Percentiles rank a stretch among this genome's conserved stretches.
Conservation (phyloP, 257 asterid genomes). For the Nicotiana tomentosiformis region DNA sequence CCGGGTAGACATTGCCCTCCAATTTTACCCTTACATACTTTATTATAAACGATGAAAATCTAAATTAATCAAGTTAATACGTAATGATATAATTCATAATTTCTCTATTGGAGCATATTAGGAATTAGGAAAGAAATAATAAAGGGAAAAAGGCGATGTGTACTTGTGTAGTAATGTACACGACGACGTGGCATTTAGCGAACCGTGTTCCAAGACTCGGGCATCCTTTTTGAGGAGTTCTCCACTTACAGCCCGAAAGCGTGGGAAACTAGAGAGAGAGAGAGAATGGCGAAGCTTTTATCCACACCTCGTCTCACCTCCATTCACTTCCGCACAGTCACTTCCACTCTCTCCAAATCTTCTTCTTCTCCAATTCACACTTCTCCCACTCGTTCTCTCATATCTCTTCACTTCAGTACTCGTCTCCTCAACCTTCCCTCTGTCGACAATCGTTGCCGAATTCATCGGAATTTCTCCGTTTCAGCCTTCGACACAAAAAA, state of each 20-base stretch:
- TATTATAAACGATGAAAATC: too few relatives aligned
- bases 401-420: background rate
- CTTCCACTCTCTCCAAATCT: conserved; percentile 25
- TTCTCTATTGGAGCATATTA: too few relatives aligned
- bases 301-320: conserved; percentile 32
- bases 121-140: background rate
- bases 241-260: background rate
- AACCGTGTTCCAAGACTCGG: conserved; percentile 4
- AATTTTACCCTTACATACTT: too few relatives aligned
- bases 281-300: conserved; percentile 30
- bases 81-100: too few relatives aligned
- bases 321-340: conserved; percentile 38
- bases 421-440: background rate
- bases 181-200: conserved; percentile 20
- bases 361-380: conserved; percentile 12
- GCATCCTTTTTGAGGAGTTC: background rate
- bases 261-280: background rate
- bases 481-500: conserved; percentile 51
- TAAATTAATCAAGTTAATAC: too few relatives aligned
- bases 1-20: too few relatives aligned
- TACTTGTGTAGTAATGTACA: background rate
- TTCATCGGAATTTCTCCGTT: conserved; percentile 16
- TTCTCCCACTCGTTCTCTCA: conserved; percentile 6
- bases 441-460: background rate
- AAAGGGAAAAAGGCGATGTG: background rate